Evolutionary conservation across 106 monocot genomes (phyloP).

Genomic region (Amphibolis antarctica): DNA sequence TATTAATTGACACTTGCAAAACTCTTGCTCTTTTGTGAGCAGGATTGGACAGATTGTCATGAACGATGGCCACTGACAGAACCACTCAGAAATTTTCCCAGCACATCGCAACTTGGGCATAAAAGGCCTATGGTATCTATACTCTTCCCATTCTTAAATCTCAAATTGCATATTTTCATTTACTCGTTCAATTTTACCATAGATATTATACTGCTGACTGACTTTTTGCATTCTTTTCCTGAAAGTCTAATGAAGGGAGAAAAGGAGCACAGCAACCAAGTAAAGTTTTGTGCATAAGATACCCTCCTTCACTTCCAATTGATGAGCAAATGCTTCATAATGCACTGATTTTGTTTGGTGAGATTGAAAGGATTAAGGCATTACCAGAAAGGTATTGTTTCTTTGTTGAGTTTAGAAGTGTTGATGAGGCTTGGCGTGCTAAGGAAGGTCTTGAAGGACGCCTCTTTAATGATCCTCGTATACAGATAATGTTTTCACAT

Average conservation of each 20-base stretch:
- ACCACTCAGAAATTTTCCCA: slow-evolving; percentile 9
- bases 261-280: slow-evolving; percentile 42
- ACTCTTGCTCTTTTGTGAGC: not conserved
- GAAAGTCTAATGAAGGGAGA: slow-evolving; percentile 3
- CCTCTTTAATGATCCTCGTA: slow-evolving; percentile 86
- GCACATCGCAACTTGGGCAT: slow-evolving; percentile 22
- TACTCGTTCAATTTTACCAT: not conserved
- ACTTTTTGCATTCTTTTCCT: not conserved
- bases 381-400: slow-evolving; percentile 52
- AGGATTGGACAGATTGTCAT: slow-evolving; percentile 39
- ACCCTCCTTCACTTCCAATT: slow-evolving; percentile 57
- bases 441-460: slow-evolving; percentile 88
- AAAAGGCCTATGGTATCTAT: slow-evolving; percentile 26
- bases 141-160: not conserved
- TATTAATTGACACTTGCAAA: not conserved
- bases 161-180: not conserved
- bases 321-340: slow-evolving; percentile 87
- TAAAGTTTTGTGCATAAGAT: slow-evolving; percentile 71
- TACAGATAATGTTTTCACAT: slow-evolving; percentile 62
- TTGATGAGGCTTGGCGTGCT: slow-evolving; percentile 83
- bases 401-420: slow-evolving; percentile 82
- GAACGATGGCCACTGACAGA: slow-evolving; percentile 24
- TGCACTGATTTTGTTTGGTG: slow-evolving; percentile 93
- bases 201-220: too few relatives aligned
- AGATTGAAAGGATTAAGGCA: slow-evolving; percentile 63